Percentiles rank a stretch among this genome's conserved stretches.
Conservation (phyloP, 176 grass and related monocot species). For the Echinochloa phyllopogon region DNA sequence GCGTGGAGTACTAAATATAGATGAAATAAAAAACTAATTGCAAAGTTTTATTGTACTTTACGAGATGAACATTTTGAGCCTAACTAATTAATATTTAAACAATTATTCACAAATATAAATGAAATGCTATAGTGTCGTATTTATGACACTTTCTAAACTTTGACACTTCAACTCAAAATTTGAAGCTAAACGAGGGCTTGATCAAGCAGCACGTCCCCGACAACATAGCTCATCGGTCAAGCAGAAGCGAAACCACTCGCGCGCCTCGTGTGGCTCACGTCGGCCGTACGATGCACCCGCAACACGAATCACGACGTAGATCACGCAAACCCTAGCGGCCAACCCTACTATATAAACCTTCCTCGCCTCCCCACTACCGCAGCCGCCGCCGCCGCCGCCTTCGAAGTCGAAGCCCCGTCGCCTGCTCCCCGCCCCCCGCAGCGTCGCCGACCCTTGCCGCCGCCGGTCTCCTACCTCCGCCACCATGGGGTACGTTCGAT, state of each 20-base stretch:
- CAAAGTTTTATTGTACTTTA: too few species aligned
- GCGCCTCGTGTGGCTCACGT: background rate
- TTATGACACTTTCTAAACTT: too few species aligned
- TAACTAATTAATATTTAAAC: too few species aligned
- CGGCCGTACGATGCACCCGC: background rate
- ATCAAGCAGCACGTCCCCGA: background rate
- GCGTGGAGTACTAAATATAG: too few species aligned
- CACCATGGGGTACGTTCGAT: slow-evolving; percentile 56
- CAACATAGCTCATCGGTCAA: background rate
- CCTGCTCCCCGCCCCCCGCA: background rate
- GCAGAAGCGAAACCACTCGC: background rate
- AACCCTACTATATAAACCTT: slow-evolving; percentile 24
- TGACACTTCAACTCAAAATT: too few species aligned
- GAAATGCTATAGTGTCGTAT: too few species aligned
- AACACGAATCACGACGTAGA: slow-evolving; percentile 26
- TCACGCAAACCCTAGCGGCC: slow-evolving; percentile 37
- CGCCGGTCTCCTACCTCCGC: slow-evolving; percentile 28
- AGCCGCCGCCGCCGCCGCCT: slow-evolving; percentile 17
- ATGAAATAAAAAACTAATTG: too few species aligned
- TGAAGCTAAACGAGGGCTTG: too few species aligned
- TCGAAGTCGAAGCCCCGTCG: slow-evolving; percentile 7
- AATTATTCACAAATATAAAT: too few species aligned
- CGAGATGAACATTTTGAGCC: too few species aligned
- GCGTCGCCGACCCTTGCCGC: background rate
- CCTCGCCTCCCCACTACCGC: background rate